A percentile compares a stretch with the other conserved stretches of the same genome.
These are phyloP conservation scores for Pythium volutum DNA, from an alignment of 352 stramenopile species.

Conservation along the genomic window DNA sequence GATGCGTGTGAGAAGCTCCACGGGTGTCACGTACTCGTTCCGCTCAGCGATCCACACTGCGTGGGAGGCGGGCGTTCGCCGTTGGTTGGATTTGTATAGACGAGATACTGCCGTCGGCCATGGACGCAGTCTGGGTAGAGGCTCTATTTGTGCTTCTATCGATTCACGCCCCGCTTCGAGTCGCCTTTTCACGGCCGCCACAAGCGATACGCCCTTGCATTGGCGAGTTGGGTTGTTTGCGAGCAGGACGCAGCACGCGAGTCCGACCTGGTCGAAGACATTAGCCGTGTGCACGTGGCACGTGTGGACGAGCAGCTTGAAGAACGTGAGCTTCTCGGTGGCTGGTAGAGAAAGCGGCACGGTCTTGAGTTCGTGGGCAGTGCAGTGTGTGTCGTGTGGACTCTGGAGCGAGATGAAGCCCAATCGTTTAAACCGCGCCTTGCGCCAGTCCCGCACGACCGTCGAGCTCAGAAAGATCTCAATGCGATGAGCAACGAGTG, in stretches of 20 bases:
- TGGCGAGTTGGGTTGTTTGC: neutral
- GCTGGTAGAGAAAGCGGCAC: constrained; percentile 25
- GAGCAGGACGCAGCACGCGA: constrained; percentile 30
- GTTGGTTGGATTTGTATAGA: neutral
- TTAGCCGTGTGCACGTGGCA: constrained; percentile 44
- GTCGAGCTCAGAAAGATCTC: constrained; percentile 37
- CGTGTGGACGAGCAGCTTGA: constrained; percentile 43
- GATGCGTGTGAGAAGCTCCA: constrained; percentile 37
- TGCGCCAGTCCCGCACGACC: neutral
- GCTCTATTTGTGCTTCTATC: neutral
- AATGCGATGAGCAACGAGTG: constrained; percentile 37
- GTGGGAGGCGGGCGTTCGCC: neutral
- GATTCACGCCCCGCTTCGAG: neutral
- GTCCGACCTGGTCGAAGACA: constrained; percentile 50
- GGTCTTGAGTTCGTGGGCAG: constrained; percentile 49
- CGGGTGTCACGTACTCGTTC: constrained; percentile 28
- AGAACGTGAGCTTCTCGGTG: constrained; percentile 22
- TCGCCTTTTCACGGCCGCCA: neutral
- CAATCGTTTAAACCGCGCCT: constrained; percentile 32
- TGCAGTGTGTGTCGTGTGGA: constrained; percentile 24
- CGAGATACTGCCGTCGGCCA: neutral
- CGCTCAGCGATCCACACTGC: constrained; percentile 33
- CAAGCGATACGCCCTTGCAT: neutral
- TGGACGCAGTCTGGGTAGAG: neutral
- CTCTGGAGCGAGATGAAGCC: constrained; percentile 39